Percentiles rank a stretch among this genome's conserved stretches.
Conservation (phyloP, 345 rosid species). For the Eucalyptus fibrosa region DNA sequence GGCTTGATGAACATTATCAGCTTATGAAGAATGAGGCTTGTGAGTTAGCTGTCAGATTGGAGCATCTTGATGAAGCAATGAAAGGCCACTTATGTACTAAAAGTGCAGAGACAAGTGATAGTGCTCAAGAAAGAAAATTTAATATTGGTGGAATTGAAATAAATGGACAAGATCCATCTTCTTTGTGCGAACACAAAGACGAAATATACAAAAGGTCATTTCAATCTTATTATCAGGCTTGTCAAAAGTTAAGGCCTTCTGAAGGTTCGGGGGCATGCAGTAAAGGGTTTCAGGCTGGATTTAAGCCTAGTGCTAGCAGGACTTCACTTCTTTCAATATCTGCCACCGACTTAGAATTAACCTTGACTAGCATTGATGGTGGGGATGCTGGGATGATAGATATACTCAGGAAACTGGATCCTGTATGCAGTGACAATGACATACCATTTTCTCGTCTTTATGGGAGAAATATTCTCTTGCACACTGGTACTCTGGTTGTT, state of each 20-base stretch:
- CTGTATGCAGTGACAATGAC: slow-evolving; percentile 45
- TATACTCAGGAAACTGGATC: slow-evolving; percentile 74
- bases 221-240: slow-evolving; percentile 74
- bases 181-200: slow-evolving; percentile 49
- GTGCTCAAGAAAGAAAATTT: slow-evolving; percentile 31
- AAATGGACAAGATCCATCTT: slow-evolving; percentile 46
- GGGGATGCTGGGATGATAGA: slow-evolving; percentile 89
- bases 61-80: slow-evolving; percentile 61
- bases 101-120: slow-evolving; percentile 42
- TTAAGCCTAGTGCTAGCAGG: slow-evolving; percentile 63
- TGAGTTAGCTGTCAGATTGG: slow-evolving; percentile 86
- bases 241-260: slow-evolving; percentile 55
- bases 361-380: slow-evolving; percentile 66
- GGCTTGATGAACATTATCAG: slow-evolving; percentile 95
- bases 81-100: slow-evolving; percentile 26
- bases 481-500: slow-evolving; percentile 43
- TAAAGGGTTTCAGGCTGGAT: slow-evolving; percentile 88
- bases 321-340: slow-evolving; percentile 67
- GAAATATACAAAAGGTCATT: slow-evolving; percentile 63
- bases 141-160: slow-evolving; percentile 50
- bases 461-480: slow-evolving; percentile 65
- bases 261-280: slow-evolving; percentile 81
- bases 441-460: slow-evolving; percentile 91
- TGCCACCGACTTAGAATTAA: slow-evolving; percentile 82
- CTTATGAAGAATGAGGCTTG: slow-evolving; percentile 75